Conservation (phyloP, 2,329 filamentous ascomycete species). For the Mycocentrospora acerina region DNA sequence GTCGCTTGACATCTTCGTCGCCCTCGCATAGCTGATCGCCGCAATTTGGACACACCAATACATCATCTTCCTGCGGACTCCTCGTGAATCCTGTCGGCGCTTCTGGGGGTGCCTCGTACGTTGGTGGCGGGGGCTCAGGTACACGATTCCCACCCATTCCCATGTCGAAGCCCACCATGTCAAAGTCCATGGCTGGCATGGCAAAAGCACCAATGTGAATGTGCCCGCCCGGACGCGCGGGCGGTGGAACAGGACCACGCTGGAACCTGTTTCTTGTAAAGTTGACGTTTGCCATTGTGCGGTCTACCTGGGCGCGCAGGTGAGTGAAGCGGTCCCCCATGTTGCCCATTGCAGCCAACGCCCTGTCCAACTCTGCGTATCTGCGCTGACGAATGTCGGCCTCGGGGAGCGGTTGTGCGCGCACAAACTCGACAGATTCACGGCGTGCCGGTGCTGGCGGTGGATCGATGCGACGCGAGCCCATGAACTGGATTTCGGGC, state of each 20-base stretch:
- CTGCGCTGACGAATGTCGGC: conserved; percentile 17
- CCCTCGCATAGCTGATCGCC: conserved; percentile 80
- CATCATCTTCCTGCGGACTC: conserved; percentile 68
- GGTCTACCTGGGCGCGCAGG: conserved; percentile 23
- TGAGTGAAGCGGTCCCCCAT: conserved; percentile 20
- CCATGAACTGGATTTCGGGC: conserved; percentile 55
- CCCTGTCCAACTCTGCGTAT: conserved; percentile 17
- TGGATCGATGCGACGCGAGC: conserved; percentile 29
- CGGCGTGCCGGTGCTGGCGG: conserved; percentile 3
- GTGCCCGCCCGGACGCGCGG: conserved; percentile 11
- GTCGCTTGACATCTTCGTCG: conserved; percentile 67
- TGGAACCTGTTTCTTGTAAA: conserved; percentile 13
- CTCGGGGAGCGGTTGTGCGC: conserved; percentile 25
- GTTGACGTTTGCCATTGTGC: conserved; percentile 19
- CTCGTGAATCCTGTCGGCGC: conserved; percentile 78
- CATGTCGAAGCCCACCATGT: conserved; percentile 47
- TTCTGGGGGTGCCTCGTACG: conserved; percentile 65
- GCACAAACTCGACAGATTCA: conserved; percentile 35
- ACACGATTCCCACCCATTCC: conserved; percentile 29
- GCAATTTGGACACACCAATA: conserved; percentile 84
- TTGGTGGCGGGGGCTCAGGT: conserved; percentile 35
- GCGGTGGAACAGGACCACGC: conserved; percentile 17
- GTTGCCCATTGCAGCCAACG: conserved; percentile 20
- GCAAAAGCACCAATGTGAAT: conserved; percentile 27
- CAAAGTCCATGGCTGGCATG: conserved; percentile 43